A percentile compares a stretch with the other conserved stretches of the same genome.
These are phyloP conservation scores for Pharus latifolius DNA, from an alignment of 176 grass and related monocot genomes.

Conservation along the genomic window DNA sequence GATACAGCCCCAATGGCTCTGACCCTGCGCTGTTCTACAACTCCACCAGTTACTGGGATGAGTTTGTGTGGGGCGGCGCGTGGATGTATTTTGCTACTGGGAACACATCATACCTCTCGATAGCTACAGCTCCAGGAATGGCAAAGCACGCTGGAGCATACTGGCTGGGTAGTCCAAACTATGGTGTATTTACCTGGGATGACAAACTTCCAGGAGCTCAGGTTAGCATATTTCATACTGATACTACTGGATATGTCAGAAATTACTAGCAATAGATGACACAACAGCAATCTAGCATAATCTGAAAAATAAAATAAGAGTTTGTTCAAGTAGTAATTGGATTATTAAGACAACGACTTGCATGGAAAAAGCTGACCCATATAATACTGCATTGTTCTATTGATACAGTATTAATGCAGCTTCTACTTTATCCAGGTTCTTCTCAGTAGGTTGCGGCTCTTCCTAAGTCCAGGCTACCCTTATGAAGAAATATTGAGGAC, in stretches of 20 bases:
- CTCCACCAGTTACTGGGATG: constrained; percentile 89
- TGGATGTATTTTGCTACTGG: constrained; percentile 96
- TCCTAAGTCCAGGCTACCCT: constrained; percentile 84
- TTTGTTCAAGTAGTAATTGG: background rate
- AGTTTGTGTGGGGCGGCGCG: constrained; percentile 78
- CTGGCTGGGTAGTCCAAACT: constrained; percentile 62
- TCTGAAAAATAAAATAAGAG: background rate
- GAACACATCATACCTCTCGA: constrained; percentile 61
- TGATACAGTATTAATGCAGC: constrained; percentile 7
- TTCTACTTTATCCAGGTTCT: constrained; percentile 59
- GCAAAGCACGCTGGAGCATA: constrained; percentile 80
- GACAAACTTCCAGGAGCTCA: constrained; percentile 89
- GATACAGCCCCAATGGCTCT: constrained; percentile 74
- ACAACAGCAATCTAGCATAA: background rate
- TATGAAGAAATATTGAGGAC: constrained; percentile 89
- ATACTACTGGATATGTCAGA: background rate
- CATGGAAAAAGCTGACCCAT: background rate
- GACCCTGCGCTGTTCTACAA: constrained; percentile 79
- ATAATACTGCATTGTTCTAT: background rate
- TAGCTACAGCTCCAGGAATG: constrained; percentile 73
- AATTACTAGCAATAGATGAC: background rate
- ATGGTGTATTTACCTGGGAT: constrained; percentile 92
- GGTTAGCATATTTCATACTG: constrained; percentile 30
- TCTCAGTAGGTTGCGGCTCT: constrained; percentile 81
- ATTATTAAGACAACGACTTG: background rate